Base-by-base conservation (phyloP, 1,139 yeast genomes). In the Taiozyma onychis region DNA sequence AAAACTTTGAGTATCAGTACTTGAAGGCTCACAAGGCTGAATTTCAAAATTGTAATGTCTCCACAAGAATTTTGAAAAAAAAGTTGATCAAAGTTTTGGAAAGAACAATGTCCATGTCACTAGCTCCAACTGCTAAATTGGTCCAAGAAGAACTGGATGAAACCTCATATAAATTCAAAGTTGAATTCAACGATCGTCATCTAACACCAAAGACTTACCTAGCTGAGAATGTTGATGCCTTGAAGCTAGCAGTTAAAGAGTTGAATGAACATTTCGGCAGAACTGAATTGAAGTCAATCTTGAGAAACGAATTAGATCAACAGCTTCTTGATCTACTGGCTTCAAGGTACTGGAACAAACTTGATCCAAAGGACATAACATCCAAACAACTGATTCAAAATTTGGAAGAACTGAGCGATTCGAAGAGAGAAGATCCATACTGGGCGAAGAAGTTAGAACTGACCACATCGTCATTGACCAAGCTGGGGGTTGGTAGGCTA, bases 101-200 rank as follows among this genome's bases (percentile, higher is more conserved):
- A 63, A 81, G 79, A 56, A 87, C 97, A 4, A 93, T 95, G 98
- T 89, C 97, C 1, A 77, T 80, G 46, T 87, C 95, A 2, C 74
- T 95, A 51, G 85, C 84, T 57, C 98, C 99, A 21, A 90, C 98
- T 6, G 89, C 90, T 50, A 76, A 80, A 49, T 78, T 91, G 8
- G 91, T 95, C 48, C 89, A 88, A 56, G 93, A 83, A 63, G 99
- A 93, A 66, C 76, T 90, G 48, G 99, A 95, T 66, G 99, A 95
- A 61, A 83, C 98, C 0, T 75, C 95, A 1, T 95, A 95, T 65
- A 85, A 86, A 65, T 93, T 89, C 72, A 95, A 95, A 66, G 99
- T 95, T 26, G 97, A 93, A 66, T 95, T 90, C 67, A 93, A 95
- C 65, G 99, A 95, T 66, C 80, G 98, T 51, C 87, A 86, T 41